phyloP scores from a whole-genome alignment of 192 early-diverging fungal species.

The Rhizoclosmatium sp. region DNA sequence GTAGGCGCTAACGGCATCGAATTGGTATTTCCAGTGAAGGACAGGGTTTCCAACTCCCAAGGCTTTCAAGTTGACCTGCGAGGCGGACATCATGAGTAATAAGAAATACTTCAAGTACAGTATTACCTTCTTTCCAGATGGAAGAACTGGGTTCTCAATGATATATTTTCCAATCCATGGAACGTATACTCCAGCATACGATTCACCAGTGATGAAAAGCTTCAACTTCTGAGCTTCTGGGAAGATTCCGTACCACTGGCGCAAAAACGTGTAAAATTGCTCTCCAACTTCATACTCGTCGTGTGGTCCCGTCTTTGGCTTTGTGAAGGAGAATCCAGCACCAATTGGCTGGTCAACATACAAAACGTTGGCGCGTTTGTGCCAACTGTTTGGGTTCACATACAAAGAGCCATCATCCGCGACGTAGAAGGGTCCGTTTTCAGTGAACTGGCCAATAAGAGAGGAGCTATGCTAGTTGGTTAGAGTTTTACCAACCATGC shows the following conservation, averaged over 20 bases:
- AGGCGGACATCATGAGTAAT: too few species aligned
- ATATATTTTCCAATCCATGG: constrained; percentile 46
- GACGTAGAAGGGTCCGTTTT: constrained; percentile 35
- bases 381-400: constrained; percentile 41
- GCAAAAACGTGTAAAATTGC: constrained; percentile 46
- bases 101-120: neutral
- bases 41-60: constrained; percentile 59
- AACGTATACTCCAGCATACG: constrained; percentile 51
- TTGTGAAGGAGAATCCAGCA: constrained; percentile 34
- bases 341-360: constrained; percentile 49
- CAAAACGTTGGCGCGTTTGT: constrained; percentile 41
- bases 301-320: neutral
- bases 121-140: neutral
- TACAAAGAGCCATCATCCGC: constrained; percentile 8
- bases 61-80: constrained; percentile 51
- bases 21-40: constrained; percentile 46
- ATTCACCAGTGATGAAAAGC: constrained; percentile 53
- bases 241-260: constrained; percentile 45
- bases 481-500: neutral
- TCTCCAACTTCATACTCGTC: constrained; percentile 29
- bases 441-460: constrained; percentile 45
- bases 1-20: constrained; percentile 31
- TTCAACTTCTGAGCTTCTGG: constrained; percentile 44
- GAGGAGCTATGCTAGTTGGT: constrained; percentile 4
- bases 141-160: neutral